These are phyloP conservation scores for Trifolium dubium DNA, from an alignment of 306 rosid species.

Conservation along the genomic window DNA sequence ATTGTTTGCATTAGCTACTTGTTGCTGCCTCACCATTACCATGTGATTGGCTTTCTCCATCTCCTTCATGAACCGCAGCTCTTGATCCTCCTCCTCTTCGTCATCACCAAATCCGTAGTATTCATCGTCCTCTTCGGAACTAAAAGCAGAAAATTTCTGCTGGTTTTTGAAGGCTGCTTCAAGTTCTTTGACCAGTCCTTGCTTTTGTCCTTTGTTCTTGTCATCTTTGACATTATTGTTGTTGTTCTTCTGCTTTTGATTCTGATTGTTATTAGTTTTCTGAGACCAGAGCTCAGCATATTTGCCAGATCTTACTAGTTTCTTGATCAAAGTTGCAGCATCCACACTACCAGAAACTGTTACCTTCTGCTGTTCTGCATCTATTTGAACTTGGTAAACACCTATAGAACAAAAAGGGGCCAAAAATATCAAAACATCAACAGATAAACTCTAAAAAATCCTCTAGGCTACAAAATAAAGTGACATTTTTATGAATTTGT, in stretches of 20 bases:
- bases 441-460: too few relatives aligned
- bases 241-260: constrained; percentile 70
- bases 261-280: constrained; percentile 58
- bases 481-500: neutral
- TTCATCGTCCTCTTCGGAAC: constrained; percentile 60
- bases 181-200: constrained; percentile 54
- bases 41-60: constrained; percentile 62
- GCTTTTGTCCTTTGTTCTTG: constrained; percentile 61
- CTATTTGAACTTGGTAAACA: constrained; percentile 78
- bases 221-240: constrained; percentile 62
- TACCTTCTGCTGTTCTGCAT: constrained; percentile 85
- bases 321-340: constrained; percentile 74
- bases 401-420: constrained; percentile 46
- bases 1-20: constrained; percentile 51
- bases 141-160: constrained; percentile 57
- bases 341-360: constrained; percentile 83
- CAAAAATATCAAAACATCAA: neutral
- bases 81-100: constrained; percentile 52
- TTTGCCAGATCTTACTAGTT: constrained; percentile 76
- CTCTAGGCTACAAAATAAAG: neutral
- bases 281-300: constrained; percentile 81
- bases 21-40: constrained; percentile 65
- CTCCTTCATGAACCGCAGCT: constrained; percentile 57
- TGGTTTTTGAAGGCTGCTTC: constrained; percentile 62
- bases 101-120: constrained; percentile 53